Base-by-base conservation (phyloP, 2,329 filamentous ascomycete genomes). In the Aspergillus alliaceus region DNA sequence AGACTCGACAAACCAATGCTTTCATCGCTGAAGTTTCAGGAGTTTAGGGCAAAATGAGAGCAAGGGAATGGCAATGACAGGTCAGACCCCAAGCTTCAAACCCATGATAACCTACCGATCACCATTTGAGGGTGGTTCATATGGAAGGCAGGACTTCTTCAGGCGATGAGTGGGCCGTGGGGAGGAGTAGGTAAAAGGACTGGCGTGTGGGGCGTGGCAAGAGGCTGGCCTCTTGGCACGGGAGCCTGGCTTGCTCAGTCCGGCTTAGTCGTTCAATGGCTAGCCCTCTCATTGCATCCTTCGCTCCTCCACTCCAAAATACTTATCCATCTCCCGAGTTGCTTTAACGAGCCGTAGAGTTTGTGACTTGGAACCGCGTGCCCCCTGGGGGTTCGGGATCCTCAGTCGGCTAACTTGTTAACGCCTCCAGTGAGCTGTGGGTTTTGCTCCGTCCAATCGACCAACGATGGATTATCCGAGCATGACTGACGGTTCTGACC, bases 1-100 rank as follows among this genome's bases (percentile, higher is more conserved):
- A 78, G 22, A 70, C 72, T 42, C 67, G 68, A 66, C 75, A 78
- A 4, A 73, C 67, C 54, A 77, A 35, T 22, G 66, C 69, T 61
- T 70, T 73, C 39, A 57, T 57, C 29, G 64, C 62, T 40, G 62
- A 34, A 4, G 61, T 40, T 12, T 62, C 32, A 11, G 62, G 59
- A 52, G 52, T 46, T 57, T 50, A 54, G 59, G 57, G 24, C 5
- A 39, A 14, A 15, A 42, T 22, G 46, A 11, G 12, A 47, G 18
- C 12, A 47, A 47, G 9, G 7, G 25, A n/a, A n/a, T n/a, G n/a
- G n/a, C n/a, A n/a, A n/a, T n/a, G n/a, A n/a, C n/a, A n/a, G n/a
- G n/a, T n/a, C n/a, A n/a, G n/a, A n/a, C n/a, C n/a, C n/a, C n/a
- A n/a, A n/a, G n/a, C n/a, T n/a, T n/a, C n/a, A n/a, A n/a, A n/a